Percentiles rank a stretch among this genome's conserved stretches.
These are phyloP conservation scores for Coemansia sp. DNA, from an alignment of 192 early-diverging fungal species.

Conservation along the genomic window DNA sequence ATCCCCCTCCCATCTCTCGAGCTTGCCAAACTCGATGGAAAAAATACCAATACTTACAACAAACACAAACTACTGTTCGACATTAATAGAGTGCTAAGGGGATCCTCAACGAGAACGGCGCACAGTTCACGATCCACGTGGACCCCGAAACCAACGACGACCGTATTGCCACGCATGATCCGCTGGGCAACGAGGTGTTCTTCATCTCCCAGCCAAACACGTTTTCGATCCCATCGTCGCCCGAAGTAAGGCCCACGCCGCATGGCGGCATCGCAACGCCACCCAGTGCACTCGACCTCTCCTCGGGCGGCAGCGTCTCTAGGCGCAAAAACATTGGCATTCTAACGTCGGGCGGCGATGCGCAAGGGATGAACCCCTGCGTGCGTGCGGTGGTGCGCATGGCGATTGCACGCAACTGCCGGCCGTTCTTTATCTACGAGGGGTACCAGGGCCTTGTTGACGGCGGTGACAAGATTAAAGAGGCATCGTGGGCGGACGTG, in stretches of 20 bases:
- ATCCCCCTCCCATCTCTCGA: background rate
- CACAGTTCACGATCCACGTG: conserved; percentile 34
- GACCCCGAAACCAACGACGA: conserved; percentile 30
- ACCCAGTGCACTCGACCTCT: conserved; percentile 8
- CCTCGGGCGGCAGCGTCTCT: background rate
- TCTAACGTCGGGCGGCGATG: conserved; percentile 93
- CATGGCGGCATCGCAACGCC: conserved; percentile 5
- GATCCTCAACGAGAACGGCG: conserved; percentile 10
- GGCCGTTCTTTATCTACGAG: conserved; percentile 90
- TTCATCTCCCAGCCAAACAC: conserved; percentile 67
- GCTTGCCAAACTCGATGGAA: background rate
- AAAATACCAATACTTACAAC: background rate
- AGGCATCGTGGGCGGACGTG: conserved; percentile 89
- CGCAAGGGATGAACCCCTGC: conserved; percentile 97
- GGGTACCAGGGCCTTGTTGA: conserved; percentile 97
- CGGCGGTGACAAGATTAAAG: conserved; percentile 83
- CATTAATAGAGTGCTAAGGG: conserved; percentile 20
- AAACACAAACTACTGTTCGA: background rate
- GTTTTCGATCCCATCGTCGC: conserved; percentile 54
- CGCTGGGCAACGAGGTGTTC: conserved; percentile 77
- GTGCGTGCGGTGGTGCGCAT: conserved; percentile 90
- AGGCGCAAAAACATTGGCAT: conserved; percentile 84
- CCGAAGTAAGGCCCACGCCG: conserved; percentile 21
- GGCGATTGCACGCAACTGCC: conserved; percentile 78
- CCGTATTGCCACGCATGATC: conserved; percentile 66